These are phyloP conservation scores for Trifolium dubium DNA, from an alignment of 306 rosid genomes.

Conservation along the genomic window DNA sequence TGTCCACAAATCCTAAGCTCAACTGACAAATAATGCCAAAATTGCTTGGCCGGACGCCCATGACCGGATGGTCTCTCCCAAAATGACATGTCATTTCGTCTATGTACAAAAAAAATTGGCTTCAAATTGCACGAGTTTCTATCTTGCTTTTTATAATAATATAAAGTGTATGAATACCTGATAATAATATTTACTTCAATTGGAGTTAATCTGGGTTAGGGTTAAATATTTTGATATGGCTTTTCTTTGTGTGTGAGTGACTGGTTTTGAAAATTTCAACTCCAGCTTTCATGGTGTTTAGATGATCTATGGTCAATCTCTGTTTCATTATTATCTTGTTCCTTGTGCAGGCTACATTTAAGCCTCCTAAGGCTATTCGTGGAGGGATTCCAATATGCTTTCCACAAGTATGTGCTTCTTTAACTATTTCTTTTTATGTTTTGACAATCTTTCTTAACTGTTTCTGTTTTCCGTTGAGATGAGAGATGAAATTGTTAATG, in stretches of 20 bases:
- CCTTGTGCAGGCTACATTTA: constrained; percentile 77
- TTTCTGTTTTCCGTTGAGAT: constrained; percentile 41
- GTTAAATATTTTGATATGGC: background rate
- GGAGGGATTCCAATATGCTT: constrained; percentile 98
- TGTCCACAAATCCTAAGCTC: background rate
- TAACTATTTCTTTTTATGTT: constrained; percentile 30
- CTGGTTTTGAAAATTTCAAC: constrained; percentile 25
- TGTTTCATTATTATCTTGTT: constrained; percentile 14
- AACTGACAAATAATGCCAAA: too few species aligned
- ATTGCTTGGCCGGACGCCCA: too few species aligned
- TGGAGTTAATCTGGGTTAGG: background rate
- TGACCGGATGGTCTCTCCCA: too few species aligned
- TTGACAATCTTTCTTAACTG: constrained; percentile 27
- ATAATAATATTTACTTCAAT: background rate
- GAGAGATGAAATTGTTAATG: constrained; percentile 16
- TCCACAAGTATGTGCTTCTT: constrained; percentile 78
- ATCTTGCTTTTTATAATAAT: constrained; percentile 13
- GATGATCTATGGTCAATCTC: constrained; percentile 20
- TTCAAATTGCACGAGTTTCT: constrained; percentile 12
- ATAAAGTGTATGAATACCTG: background rate
- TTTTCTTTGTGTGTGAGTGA: background rate
- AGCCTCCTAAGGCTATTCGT: constrained; percentile 89
- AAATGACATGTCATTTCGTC: too few species aligned
- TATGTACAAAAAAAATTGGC: background rate
- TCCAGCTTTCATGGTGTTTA: constrained; percentile 17